Conservation (phyloP, 2,329 filamentous ascomycete genomes). For the Exophiala aquamarina region DNA sequence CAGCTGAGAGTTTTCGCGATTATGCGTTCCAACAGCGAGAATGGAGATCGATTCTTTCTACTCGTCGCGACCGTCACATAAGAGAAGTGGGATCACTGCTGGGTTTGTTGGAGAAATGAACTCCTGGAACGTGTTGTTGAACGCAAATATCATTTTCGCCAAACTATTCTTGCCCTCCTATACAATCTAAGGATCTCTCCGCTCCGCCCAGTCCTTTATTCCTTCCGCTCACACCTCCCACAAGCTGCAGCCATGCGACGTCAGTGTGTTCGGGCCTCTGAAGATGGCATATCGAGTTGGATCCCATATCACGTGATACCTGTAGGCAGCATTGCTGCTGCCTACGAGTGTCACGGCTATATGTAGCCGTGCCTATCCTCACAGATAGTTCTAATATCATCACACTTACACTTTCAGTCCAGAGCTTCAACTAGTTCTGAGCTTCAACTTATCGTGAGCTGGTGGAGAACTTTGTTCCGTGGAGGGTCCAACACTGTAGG, state of each 20-base stretch:
- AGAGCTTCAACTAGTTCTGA: neutral
- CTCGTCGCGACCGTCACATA: no score
- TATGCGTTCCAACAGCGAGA: no score
- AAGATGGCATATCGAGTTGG: slow-evolving; percentile 20
- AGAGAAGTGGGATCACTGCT: no score
- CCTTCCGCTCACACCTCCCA: slow-evolving; percentile 28
- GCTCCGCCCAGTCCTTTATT: no score
- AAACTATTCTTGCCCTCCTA: no score
- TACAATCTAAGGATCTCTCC: no score
- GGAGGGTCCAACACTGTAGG: slow-evolving; percentile 28
- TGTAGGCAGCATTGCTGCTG: neutral
- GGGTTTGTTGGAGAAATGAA: no score
- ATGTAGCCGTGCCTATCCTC: neutral
- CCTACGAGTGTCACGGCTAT: neutral
- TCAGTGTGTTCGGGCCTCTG: slow-evolving; percentile 27
- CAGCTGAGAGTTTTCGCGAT: no score
- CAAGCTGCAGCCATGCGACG: slow-evolving; percentile 31
- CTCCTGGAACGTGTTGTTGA: no score
- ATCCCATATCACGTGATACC: neutral
- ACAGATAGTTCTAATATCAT: slow-evolving; percentile 1
- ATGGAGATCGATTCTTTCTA: no score
- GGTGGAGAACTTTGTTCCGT: slow-evolving; percentile 25
- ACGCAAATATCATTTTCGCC: no score
- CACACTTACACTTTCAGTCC: neutral
- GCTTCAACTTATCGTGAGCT: slow-evolving; percentile 30